These are phyloP conservation scores for Alternaria panax DNA, from an alignment of 2,329 filamentous ascomycete species.

Conservation along the genomic window DNA sequence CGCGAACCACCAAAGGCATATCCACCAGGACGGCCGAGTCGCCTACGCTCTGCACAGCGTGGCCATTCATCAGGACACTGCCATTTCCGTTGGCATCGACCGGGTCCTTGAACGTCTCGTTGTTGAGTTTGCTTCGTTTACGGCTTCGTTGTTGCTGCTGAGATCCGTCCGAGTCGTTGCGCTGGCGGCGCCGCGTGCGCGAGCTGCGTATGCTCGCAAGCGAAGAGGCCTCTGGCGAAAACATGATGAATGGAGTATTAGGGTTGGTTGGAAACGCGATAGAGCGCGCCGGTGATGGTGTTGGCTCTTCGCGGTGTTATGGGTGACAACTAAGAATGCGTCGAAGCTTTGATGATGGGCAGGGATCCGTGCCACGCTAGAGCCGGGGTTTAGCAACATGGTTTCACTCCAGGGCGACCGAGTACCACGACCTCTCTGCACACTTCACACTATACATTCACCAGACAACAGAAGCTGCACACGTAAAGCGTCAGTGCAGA, in stretches of 20 bases:
- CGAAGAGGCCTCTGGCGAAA: slow-evolving; percentile 48
- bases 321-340: slow-evolving; percentile 26
- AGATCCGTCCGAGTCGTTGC: slow-evolving; percentile 54
- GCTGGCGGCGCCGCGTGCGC: slow-evolving; percentile 53
- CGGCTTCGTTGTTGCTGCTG: slow-evolving; percentile 52
- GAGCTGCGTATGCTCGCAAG: slow-evolving; percentile 48
- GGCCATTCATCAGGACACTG: slow-evolving; percentile 40
- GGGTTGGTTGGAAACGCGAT: slow-evolving; percentile 36
- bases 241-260: slow-evolving; percentile 40
- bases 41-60: slow-evolving; percentile 37
- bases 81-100: slow-evolving; percentile 46
- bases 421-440: background rate
- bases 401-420: background rate
- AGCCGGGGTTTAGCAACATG: background rate
- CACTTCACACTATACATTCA: background rate
- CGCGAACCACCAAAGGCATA: slow-evolving; percentile 47
- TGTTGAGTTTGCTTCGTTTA: slow-evolving; percentile 58
- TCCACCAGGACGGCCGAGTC: slow-evolving; percentile 44
- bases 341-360: slow-evolving; percentile 24
- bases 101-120: slow-evolving; percentile 49
- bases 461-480: background rate
- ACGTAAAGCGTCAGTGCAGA: background rate
- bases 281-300: slow-evolving; percentile 36
- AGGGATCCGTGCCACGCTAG: slow-evolving; percentile 2
- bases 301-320: slow-evolving; percentile 27